Base-by-base conservation (phyloP, 805 yeast genomes). In the Starmera quercuum region DNA sequence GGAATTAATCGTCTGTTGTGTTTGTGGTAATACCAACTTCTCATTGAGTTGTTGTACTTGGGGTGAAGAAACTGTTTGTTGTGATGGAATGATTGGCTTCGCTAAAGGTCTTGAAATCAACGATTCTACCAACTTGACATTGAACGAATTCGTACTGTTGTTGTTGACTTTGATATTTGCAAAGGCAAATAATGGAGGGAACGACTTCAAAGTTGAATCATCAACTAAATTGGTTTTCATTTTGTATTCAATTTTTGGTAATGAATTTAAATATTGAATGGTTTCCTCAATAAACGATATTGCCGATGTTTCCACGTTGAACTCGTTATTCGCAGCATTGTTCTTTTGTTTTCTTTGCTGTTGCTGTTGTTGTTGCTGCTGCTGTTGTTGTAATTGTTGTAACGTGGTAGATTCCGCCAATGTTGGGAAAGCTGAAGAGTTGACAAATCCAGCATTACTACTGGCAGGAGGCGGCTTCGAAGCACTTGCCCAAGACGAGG, bases 401-500 rank as follows among this genome's bases (percentile, higher is more conserved):
- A 56, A 37, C 38, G 49, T 46, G 31, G 56, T 57, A 31, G 58
- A 47, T 46, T 64, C 71, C 7, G 77, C 76, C 39, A 75, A 59
- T 1, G 82, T 66, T 31, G 83, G 80, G 64, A 77, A 75, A 3
- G 81, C 73, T 5, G 74, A 64, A 12, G 69, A 51, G 45, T 70
- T 64, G 4, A 75, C 63, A 42, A 69, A 51, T 16, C 62, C 58
- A 6, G 59, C 50, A 40, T 49, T 54, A 54, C 52, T 7, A 56
- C 58, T 5, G 67, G 48, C 58, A 4, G 67, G 48, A 7, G 73
- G 69, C 4, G 69, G 61, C 16, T 46, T 34, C 30, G 51, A 41
- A 20, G 30, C 37, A 19, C 39, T 35, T 5, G 78, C 73, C 88
- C 88, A 80, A 4, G 82, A 75, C 2, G 81, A 84, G 14, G 86